A percentile compares a stretch with the other conserved stretches of the same genome.
These are phyloP conservation scores for Mycena chlorophos DNA, from an alignment of 768 basidiomycete species.

Conservation along the genomic window DNA sequence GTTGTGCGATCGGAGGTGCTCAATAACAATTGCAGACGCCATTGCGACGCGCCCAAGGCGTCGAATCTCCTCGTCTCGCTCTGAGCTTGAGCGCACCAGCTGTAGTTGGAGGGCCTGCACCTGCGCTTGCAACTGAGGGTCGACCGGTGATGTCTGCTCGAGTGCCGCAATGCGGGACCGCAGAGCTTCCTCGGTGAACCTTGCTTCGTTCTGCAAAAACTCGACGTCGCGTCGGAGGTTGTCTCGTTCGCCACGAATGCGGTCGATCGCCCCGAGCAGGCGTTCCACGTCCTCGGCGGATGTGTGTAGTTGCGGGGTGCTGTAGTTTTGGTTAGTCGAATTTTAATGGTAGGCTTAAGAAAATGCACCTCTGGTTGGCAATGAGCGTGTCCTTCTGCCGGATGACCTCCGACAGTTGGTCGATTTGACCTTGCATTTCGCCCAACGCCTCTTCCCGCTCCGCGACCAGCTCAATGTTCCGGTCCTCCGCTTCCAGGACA, in stretches of 20 bases:
- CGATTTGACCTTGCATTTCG: slow-evolving; percentile 38
- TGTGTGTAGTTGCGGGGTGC: slow-evolving; percentile 1
- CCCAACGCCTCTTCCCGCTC: slow-evolving; percentile 56
- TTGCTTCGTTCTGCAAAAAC: slow-evolving; percentile 68
- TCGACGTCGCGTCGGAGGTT: slow-evolving; percentile 60
- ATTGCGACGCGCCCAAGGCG: slow-evolving; percentile 35
- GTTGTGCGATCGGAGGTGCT: slow-evolving; percentile 35
- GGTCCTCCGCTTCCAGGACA: slow-evolving; percentile 40
- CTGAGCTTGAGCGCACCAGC: slow-evolving; percentile 16
- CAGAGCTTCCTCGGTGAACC: slow-evolving; percentile 60
- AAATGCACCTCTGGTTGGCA: slow-evolving; percentile 19
- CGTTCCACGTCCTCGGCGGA: slow-evolving; percentile 46
- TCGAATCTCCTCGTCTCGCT: slow-evolving; percentile 34
- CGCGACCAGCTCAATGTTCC: slow-evolving; percentile 44
- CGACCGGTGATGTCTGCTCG: slow-evolving; percentile 18
- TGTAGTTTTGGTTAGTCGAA: background rate
- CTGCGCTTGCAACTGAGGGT: slow-evolving; percentile 31
- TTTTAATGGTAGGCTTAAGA: background rate
- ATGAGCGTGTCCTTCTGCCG: slow-evolving; percentile 27
- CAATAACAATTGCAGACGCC: slow-evolving; percentile 42
- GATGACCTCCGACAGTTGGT: slow-evolving; percentile 25
- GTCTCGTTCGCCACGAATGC: slow-evolving; percentile 68
- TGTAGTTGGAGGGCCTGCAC: slow-evolving; percentile 30
- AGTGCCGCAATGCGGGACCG: slow-evolving; percentile 48
- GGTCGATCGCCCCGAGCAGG: slow-evolving; percentile 62